Evolutionary conservation across 345 rosid species (phyloP), one percentile per base, ranked within the genome.

Genomic region (Rhodamnia argentea): DNA sequence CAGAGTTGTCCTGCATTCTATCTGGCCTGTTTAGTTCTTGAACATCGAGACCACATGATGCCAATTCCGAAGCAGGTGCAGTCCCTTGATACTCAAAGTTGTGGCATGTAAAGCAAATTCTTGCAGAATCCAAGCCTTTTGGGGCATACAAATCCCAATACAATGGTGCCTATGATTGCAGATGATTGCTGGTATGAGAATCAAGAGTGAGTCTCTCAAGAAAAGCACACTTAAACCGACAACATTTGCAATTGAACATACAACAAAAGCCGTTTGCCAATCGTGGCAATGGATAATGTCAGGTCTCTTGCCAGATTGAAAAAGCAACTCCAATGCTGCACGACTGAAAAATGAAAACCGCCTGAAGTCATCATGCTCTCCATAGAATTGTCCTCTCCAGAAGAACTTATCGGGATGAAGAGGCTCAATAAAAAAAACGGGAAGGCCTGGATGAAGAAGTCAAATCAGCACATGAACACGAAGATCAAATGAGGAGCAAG

Each of bases 261-360:
- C 99, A 86, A 97, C 95, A 90, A 97, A 97, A 86, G 99, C 99
- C 83, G 99, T 96, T 93, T 97, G 99, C 99, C 99, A 97, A 89
- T 97, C 99, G 87, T 97, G 99, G 89, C 99, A 97, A 88, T 97
- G 99, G 75, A 97, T 95, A 88, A 97, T 95, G 90, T 97, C 99
- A 4, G 99, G 99, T 89, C 90, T 94, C 90, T 97, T 96, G 86
- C 98, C 98, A 81, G 98, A 89, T 91, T 92, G 98, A 88, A 93
- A 93, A 88, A 97, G 95, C 91, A 96, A 90, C 92, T 97, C 98
- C 83, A 97, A 93, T 14, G 99, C 99, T 82, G 98, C 98, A 42
- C 99, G 98, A 89, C 99, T 96, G 85, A 97, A 97, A 90, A 87
- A 97, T 40, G 99, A 97, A 89, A 97, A 97, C 75, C 99, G 97